Percentiles rank a stretch among this genome's conserved stretches.
Conservation (phyloP, 2,329 filamentous ascomycete genomes). For the Pseudogymnoascus sp. region DNA sequence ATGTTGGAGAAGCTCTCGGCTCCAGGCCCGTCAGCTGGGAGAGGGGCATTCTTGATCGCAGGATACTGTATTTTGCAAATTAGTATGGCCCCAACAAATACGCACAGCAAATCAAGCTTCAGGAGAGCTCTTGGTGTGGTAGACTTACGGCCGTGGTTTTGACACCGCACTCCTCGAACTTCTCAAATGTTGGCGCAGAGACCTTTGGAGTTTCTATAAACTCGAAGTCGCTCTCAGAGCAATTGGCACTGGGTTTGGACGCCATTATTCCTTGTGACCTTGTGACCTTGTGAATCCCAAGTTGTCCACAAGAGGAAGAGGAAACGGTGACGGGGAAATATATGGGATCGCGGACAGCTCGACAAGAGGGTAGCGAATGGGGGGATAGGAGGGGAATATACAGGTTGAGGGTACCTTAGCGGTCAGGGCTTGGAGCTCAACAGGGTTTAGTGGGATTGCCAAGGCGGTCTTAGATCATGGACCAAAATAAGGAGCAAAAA, state of each 20-base stretch:
- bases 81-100: conserved; percentile 3
- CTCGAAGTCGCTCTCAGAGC: conserved; percentile 51
- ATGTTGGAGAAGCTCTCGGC: conserved; percentile 82
- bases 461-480: conserved; percentile 1
- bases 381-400: conserved; percentile 5
- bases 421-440: conserved; percentile 6
- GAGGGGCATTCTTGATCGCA: conserved; percentile 85
- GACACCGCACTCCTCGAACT: conserved; percentile 46
- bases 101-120: conserved; percentile 9
- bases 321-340: conserved; percentile 2
- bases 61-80: conserved; percentile 52
- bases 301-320: not conserved
- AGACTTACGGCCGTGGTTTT: conserved; percentile 43
- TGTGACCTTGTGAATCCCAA: conserved; percentile 7
- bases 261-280: conserved; percentile 29
- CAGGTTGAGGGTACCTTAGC: conserved; percentile 1
- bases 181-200: conserved; percentile 40
- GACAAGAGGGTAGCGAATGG: not conserved
- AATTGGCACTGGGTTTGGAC: conserved; percentile 40
- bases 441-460: not conserved
- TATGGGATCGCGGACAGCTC: conserved; percentile 11
- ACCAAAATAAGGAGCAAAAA: not conserved
- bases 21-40: conserved; percentile 81
- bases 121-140: conserved; percentile 17
- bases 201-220: conserved; percentile 52